Percentiles rank a stretch among this genome's conserved stretches.
phyloP scores from a whole-genome alignment of 2,329 filamentous ascomycete species.

The Oidium heveae region DNA sequence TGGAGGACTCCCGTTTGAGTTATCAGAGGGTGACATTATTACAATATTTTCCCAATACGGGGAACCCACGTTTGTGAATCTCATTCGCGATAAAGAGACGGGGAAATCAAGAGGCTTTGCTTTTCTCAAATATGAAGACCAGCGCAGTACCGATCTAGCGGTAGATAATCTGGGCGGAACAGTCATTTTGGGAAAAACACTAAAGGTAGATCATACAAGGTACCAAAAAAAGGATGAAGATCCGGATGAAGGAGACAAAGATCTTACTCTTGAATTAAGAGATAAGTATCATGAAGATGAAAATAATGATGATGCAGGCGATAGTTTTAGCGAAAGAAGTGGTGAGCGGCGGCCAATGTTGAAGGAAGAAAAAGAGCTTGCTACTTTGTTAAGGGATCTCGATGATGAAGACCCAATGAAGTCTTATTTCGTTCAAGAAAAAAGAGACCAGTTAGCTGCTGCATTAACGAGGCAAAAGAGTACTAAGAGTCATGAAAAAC shows the following conservation, averaged over 20 bases:
- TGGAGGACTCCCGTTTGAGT: no score
- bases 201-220: conserved; percentile 77
- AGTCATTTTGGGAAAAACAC: conserved; percentile 50
- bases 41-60: no score
- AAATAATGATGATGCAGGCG: conserved; percentile 11
- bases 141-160: conserved; percentile 80
- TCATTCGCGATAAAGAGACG: conserved; percentile 84
- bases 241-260: conserved; percentile 34
- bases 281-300: conserved; percentile 6
- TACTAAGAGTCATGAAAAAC: conserved; percentile 8
- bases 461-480: conserved; percentile 24
- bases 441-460: conserved; percentile 63
- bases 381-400: conserved; percentile 47
- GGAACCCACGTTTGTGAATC: no score
- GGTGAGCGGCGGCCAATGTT: conserved; percentile 33
- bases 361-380: conserved; percentile 61
- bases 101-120: conserved; percentile 87
- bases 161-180: conserved; percentile 89
- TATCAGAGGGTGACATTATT: no score
- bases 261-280: conserved; percentile 20
- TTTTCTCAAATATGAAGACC: conserved; percentile 96
- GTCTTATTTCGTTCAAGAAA: conserved; percentile 64
- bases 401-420: conserved; percentile 99
- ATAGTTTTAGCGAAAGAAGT: conserved; percentile 15
- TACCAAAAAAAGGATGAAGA: conserved; percentile 76